phyloP scores from a whole-genome alignment of 2,329 filamentous ascomycete species.

The Fusarium redolens region DNA sequence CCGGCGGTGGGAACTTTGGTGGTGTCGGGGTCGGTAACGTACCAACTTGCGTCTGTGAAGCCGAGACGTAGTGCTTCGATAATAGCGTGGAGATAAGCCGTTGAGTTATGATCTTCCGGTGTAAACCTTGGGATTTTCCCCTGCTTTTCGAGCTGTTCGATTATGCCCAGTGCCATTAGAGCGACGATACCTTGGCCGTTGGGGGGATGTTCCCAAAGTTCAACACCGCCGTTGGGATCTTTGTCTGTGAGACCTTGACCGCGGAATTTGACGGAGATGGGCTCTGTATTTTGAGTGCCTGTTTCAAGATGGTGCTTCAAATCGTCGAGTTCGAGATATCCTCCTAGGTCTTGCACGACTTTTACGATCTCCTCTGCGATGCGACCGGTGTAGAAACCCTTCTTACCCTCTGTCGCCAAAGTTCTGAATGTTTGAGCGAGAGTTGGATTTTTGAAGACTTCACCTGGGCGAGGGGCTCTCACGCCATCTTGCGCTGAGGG shows the following conservation, averaged over 20 bases:
- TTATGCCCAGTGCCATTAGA: conserved; percentile 91
- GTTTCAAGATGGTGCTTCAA: conserved; percentile 76
- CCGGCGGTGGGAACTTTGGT: conserved; percentile 74
- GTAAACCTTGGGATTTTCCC: conserved; percentile 80
- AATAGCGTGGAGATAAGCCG: conserved; percentile 84
- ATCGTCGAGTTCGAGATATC: conserved; percentile 82
- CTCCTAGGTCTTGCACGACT: conserved; percentile 80
- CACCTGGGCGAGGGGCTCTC: conserved; percentile 80
- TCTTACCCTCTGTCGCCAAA: conserved; percentile 83
- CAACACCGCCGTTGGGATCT: conserved; percentile 64
- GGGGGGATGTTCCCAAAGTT: conserved; percentile 96
- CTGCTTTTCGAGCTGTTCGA: conserved; percentile 83
- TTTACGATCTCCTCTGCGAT: conserved; percentile 85
- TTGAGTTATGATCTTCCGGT: conserved; percentile 80
- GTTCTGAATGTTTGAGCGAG: conserved; percentile 84
- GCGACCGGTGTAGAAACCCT: conserved; percentile 88
- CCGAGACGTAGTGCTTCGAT: conserved; percentile 90
- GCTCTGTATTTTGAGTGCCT: conserved; percentile 82
- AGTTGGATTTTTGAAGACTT: conserved; percentile 88
- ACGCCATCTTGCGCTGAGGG: conserved; percentile 73
- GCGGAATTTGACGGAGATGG: conserved; percentile 83
- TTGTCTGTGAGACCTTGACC: conserved; percentile 64
- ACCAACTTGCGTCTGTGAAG: conserved; percentile 93
- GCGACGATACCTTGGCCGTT: conserved; percentile 97
- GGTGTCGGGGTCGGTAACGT: conserved; percentile 84